Base-by-base conservation (phyloP, 2,329 filamentous ascomycete genomes). In the Ceratocystis huliohia region DNA sequence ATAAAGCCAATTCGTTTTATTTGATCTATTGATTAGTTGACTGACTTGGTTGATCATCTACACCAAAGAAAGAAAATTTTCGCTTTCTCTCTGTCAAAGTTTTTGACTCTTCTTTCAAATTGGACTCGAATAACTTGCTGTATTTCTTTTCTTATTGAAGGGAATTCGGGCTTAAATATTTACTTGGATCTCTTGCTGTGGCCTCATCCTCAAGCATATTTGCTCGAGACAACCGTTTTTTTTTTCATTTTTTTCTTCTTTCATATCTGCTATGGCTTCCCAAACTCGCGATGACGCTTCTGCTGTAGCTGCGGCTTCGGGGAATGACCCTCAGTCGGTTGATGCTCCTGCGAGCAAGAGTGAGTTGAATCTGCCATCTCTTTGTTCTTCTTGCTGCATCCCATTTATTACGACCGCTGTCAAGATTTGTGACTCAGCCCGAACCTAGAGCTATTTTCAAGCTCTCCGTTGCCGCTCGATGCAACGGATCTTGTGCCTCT, bases 271-370 rank as follows among this genome's bases (percentile, higher is more conserved):
- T 44, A 63, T 63, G 61, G 30, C 61, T 33, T 48, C 61, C 44
- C 44, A 63, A 46, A 63, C 61, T 63, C 44, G 44, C 46, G 44
- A 63, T 48, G 61, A 48, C 22, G 61, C 61, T 48, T 63, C 61
- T 30, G 30, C 46, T 22, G 61, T 46, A 48, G 61, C 44, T 48
- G 22, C 17, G 25, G 25, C 41, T 33, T 46, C 61, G 6, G 41
- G 61, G 25, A 63, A 50, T n/a, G 30, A 15, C 45, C 44, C 44
- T 20, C 41, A 33, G 61, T n/a, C 44, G 13, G 15, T 13, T 33
- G 46, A 63, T 48, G 61, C 61, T 48, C 13, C 46, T 45, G 61
- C 61, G 46, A 48, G 61, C 41, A 63, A 63, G 61, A 63, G 61
- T 63, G 61, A 63, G 61, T 63, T 41, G 33, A 20, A 30, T 48